Conservation (phyloP, 116 monocot species). For the Trichopus zeylanicus region DNA sequence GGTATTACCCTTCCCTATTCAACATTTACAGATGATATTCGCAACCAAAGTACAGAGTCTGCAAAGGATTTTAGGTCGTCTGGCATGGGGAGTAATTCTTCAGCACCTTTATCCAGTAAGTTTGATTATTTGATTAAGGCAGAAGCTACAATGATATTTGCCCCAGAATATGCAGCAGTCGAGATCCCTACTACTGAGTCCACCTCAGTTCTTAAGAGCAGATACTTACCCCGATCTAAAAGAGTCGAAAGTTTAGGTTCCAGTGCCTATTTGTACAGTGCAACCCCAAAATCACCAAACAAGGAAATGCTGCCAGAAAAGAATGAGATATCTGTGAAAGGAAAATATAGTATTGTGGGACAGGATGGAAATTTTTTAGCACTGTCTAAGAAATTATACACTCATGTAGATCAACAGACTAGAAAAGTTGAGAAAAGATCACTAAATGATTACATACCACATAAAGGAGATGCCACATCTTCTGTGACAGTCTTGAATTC, state of each 20-base stretch:
- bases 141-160: slow-evolving; percentile 83
- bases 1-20: slow-evolving; percentile 26
- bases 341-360: slow-evolving; percentile 11
- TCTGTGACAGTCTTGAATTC: slow-evolving; percentile 33
- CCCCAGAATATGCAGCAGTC: slow-evolving; percentile 88
- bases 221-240: slow-evolving; percentile 73
- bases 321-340: slow-evolving; percentile 21
- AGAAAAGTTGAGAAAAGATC: slow-evolving; percentile 26
- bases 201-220: slow-evolving; percentile 51
- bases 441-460: slow-evolving; percentile 16
- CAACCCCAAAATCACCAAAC: slow-evolving; percentile 47
- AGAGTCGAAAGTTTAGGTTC: slow-evolving; percentile 44
- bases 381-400: slow-evolving; percentile 40
- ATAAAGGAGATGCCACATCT: slow-evolving; percentile 33
- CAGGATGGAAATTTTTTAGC: slow-evolving; percentile 20
- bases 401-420: slow-evolving; percentile 29
- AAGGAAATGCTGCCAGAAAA: slow-evolving; percentile 41
- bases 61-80: slow-evolving; percentile 32
- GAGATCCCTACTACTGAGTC: slow-evolving; percentile 48
- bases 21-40: slow-evolving; percentile 27
- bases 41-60: slow-evolving; percentile 23
- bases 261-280: slow-evolving; percentile 48
- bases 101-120: slow-evolving; percentile 33
- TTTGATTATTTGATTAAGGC: slow-evolving; percentile 63
- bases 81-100: slow-evolving; percentile 17